Conservation (phyloP, 1,284 basidiomycete species). For the Heterobasidion parviporum region DNA sequence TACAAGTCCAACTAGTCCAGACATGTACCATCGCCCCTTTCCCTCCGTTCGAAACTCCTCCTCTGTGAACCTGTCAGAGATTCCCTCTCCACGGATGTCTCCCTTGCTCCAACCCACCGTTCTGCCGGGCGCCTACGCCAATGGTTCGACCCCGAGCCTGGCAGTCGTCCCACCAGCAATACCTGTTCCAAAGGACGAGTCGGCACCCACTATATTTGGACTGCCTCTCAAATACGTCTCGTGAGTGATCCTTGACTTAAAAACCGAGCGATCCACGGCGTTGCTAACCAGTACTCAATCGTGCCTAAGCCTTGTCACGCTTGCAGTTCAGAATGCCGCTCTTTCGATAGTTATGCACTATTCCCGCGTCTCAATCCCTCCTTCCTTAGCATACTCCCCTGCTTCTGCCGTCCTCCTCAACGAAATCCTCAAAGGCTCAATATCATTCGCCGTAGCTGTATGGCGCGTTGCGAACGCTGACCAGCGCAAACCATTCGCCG, state of each 20-base stretch:
- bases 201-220: constrained; percentile 36
- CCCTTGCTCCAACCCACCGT: constrained; percentile 15
- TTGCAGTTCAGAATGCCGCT: constrained; percentile 95
- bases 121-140: background rate
- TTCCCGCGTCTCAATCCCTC: constrained; percentile 78
- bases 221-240: constrained; percentile 57
- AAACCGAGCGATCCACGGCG: background rate
- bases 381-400: constrained; percentile 78
- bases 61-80: constrained; percentile 16
- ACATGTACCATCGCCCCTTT: constrained; percentile 34
- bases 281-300: constrained; percentile 1
- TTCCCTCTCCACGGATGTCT: constrained; percentile 25
- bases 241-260: constrained; percentile 28
- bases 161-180: background rate
- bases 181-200: constrained; percentile 14
- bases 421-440: constrained; percentile 87
- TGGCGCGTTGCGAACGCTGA: constrained; percentile 26
- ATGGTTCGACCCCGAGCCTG: background rate
- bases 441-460: constrained; percentile 76
- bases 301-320: constrained; percentile 68
- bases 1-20: constrained; percentile 6
- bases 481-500: constrained; percentile 17
- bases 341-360: constrained; percentile 96
- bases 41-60: constrained; percentile 31
- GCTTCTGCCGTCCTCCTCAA: constrained; percentile 90